phyloP scores from a whole-genome alignment of 345 rosid genomes.

The Gossypium stocksii region DNA sequence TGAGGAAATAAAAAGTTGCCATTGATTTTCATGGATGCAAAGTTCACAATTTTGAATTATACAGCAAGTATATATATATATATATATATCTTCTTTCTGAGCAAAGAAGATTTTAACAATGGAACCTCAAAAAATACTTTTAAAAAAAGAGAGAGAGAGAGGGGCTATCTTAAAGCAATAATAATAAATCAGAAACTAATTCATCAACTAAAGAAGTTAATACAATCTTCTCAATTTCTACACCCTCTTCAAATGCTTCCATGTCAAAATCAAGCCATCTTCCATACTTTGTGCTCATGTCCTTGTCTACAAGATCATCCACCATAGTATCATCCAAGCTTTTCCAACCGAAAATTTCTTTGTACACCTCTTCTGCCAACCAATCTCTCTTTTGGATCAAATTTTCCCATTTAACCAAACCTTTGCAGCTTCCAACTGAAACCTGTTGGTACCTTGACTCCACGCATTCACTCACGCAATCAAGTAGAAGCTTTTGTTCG shows the following conservation, averaged over 20 bases:
- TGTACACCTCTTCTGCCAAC: conserved; percentile 59
- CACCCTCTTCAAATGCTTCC: conserved; percentile 66
- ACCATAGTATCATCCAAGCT: conserved; percentile 61
- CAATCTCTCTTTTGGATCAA: conserved; percentile 37
- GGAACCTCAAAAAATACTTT: neutral
- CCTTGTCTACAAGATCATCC: conserved; percentile 76
- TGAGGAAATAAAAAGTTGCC: too few relatives aligned
- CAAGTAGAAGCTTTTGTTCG: conserved; percentile 51
- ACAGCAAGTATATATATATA: too few relatives aligned
- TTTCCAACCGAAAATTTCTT: conserved; percentile 48
- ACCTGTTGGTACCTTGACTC: conserved; percentile 29
- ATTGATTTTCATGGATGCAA: neutral
- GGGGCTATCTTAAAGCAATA: conserved; percentile 18
- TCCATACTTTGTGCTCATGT: conserved; percentile 61
- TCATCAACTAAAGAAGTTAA: conserved; percentile 65
- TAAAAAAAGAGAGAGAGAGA: neutral
- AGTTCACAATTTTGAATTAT: neutral
- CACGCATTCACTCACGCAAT: conserved; percentile 48
- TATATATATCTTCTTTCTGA: too few relatives aligned
- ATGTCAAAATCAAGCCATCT: conserved; percentile 64
- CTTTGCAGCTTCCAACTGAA: conserved; percentile 45
- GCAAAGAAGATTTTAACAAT: neutral
- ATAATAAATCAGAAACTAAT: conserved; percentile 51
- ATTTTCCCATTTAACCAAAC: conserved; percentile 30
- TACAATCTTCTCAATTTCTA: conserved; percentile 55